Base-by-base conservation (phyloP, 169 alveolate species). In the Eimeria sp. region DNA sequence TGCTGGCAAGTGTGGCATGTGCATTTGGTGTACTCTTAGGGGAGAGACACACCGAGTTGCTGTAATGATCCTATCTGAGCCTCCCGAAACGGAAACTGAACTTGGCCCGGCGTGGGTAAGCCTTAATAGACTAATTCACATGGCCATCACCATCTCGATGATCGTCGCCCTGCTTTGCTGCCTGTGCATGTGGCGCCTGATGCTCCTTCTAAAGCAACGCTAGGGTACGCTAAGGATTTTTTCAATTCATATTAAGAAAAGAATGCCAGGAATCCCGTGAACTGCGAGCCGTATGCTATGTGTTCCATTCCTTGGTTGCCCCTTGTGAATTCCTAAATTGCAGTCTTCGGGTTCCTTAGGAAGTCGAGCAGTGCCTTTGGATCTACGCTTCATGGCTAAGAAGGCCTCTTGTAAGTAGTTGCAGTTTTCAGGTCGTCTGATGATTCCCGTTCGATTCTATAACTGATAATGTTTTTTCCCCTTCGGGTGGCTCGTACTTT, bases 131-230 rank as follows among this genome's bases (percentile, higher is more conserved):
- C 47, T 92, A 9, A 78, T 92, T n/a, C 90, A 92, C 20, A 58
- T 80, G 54, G 61, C 95, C 14, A 92, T 92, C 76, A 92, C 95
- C 43, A 67, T 92, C 54, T 57, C 95, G 67, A 61, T 92, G 95
- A 58, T 92, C n/a, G 89, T 92, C 51, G 95, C 76, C 61, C 84
- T 92, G 4, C 92, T 92, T 16, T 65, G 91, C 73, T 92, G 95
- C 76, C 86, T 92, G 58, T 92, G 95, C 92, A 92, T 92, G 95
- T 92, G 95, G 91, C 82, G 95, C 6, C 34, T 92, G 84, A 92
- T 92, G 95, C 76, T 40, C 22, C 92, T 92, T 30, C 92, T 92
- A 73, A 92, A 93, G 54, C 93, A 63, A 13, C 93, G 82, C 22
- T 87, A 87, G 51, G 49, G 6, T 45, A 47, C 45, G 7, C 13